These are phyloP conservation scores for Linnemannia elongata DNA, from an alignment of 192 early-diverging fungal species.

Conservation along the genomic window DNA sequence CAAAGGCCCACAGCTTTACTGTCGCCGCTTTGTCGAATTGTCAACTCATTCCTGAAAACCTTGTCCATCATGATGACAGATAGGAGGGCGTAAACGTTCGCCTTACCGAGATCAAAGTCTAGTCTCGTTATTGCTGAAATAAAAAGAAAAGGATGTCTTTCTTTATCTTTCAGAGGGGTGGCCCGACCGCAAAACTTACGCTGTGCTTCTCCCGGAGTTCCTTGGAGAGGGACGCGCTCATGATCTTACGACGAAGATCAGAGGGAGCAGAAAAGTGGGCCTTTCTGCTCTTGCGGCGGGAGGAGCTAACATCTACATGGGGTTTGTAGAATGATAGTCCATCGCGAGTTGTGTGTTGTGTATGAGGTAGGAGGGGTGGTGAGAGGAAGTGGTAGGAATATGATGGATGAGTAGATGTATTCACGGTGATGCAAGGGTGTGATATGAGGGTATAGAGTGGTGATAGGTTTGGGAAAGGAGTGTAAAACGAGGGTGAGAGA, in stretches of 20 bases:
- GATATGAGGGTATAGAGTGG: not conserved
- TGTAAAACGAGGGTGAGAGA: not conserved
- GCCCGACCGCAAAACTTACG: constrained; percentile 68
- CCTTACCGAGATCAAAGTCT: not conserved
- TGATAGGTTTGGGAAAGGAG: not conserved
- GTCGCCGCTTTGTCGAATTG: too few relatives aligned
- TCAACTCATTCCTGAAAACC: too few relatives aligned
- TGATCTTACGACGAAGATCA: constrained; percentile 93
- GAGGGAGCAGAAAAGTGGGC: constrained; percentile 99
- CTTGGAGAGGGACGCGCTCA: constrained; percentile 97
- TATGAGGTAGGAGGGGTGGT: too few relatives aligned
- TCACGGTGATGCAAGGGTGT: not conserved
- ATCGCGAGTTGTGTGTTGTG: too few relatives aligned
- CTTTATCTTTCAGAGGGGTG: too few relatives aligned
- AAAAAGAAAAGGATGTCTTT: not conserved
- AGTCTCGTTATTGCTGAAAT: not conserved
- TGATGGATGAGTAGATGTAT: too few relatives aligned
- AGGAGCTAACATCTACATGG: constrained; percentile 83
- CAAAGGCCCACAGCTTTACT: too few relatives aligned
- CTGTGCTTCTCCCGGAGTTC: constrained; percentile 97
- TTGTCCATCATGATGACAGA: too few relatives aligned
- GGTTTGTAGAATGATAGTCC: too few relatives aligned
- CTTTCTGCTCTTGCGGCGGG: constrained; percentile 94
- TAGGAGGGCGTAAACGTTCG: not conserved
- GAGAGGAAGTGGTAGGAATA: too few relatives aligned